Evolutionary conservation across 768 basidiomycete species (phyloP).

Genomic region (Sarcodon aspratus): DNA sequence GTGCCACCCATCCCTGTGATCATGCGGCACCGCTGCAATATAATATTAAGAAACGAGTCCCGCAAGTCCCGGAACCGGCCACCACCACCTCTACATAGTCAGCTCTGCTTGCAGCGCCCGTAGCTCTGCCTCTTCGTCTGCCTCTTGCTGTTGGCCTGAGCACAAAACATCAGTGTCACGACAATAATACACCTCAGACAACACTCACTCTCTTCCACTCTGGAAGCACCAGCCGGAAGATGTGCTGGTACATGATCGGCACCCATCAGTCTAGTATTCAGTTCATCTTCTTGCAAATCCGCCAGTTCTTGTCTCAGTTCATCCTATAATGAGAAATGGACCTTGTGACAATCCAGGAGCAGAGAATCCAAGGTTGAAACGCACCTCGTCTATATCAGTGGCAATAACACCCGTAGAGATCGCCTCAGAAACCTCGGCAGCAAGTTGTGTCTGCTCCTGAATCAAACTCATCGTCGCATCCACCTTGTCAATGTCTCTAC

Average conservation of each 20-base stretch:
- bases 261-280: constrained; percentile 75
- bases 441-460: constrained; percentile 83
- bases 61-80: too few relatives aligned
- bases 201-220: constrained; percentile 37
- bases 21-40: too few relatives aligned
- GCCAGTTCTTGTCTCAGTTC: constrained; percentile 72
- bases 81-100: constrained; percentile 47
- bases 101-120: constrained; percentile 79
- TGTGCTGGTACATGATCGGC: constrained; percentile 89
- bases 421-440: constrained; percentile 84
- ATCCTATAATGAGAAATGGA: constrained; percentile 36
- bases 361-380: constrained; percentile 6
- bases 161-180: neutral
- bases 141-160: constrained; percentile 24
- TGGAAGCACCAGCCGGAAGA: constrained; percentile 51
- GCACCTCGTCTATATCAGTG: constrained; percentile 61
- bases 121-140: constrained; percentile 83
- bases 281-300: constrained; percentile 78
- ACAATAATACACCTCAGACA: constrained; percentile 3
- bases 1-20: too few relatives aligned
- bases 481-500: constrained; percentile 78
- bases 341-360: neutral
- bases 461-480: constrained; percentile 83
- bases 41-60: too few relatives aligned
- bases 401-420: constrained; percentile 65